Conservation (phyloP, 345 rosid genomes). For the Garcia nutans region DNA sequence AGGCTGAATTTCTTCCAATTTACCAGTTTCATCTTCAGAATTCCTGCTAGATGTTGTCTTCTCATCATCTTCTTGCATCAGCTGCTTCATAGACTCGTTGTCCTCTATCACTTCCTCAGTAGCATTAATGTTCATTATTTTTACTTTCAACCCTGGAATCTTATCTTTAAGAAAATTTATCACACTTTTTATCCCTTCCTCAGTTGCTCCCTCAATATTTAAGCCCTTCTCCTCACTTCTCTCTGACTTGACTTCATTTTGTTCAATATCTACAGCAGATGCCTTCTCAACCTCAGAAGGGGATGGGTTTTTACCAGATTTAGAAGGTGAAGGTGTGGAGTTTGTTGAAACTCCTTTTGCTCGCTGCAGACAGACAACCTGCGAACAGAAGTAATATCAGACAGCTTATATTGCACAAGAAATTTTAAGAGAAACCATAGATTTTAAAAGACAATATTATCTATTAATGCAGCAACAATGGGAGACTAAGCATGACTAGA, state of each 20-base stretch:
- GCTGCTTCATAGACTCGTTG: conserved; percentile 51
- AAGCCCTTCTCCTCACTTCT: conserved; percentile 61
- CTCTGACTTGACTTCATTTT: conserved; percentile 60
- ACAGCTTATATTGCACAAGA: not conserved
- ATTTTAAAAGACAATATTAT: too few relatives aligned
- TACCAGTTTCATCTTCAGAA: conserved; percentile 54
- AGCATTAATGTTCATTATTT: conserved; percentile 60
- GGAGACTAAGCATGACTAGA: not conserved
- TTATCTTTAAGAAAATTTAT: conserved; percentile 88
- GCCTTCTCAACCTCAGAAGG: conserved; percentile 46
- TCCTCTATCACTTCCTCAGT: conserved; percentile 56
- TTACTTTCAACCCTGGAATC: conserved; percentile 88
- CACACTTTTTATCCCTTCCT: conserved; percentile 90
- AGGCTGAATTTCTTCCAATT: conserved; percentile 59
- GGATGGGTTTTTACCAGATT: conserved; percentile 44
- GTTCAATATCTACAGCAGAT: conserved; percentile 52
- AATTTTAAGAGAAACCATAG: too few relatives aligned
- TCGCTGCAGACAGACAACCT: conserved; percentile 81
- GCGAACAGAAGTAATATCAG: conserved; percentile 23
- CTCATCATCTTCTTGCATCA: conserved; percentile 63
- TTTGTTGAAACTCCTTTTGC: conserved; percentile 49
- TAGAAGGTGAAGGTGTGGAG: conserved; percentile 40
- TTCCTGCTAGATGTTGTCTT: conserved; percentile 44
- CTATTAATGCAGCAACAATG: not conserved
- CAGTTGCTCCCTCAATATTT: conserved; percentile 71